Evolutionary conservation across 768 basidiomycete species (phyloP).

Genomic region (Tylopilus felleus): DNA sequence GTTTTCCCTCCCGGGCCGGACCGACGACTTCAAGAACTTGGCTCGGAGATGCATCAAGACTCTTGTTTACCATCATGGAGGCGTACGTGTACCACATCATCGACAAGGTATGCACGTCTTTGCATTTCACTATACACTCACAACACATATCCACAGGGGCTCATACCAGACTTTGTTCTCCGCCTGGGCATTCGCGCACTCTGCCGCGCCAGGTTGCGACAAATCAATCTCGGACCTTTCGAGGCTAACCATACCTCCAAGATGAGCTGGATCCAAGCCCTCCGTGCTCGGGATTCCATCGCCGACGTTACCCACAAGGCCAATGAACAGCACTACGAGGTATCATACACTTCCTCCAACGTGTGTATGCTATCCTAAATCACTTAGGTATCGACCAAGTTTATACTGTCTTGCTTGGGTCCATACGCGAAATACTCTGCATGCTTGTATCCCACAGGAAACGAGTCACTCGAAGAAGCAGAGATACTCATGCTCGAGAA

Average conservation of each 20-base stretch:
- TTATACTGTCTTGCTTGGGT: background rate
- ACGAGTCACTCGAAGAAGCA: background rate
- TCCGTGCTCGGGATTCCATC: background rate
- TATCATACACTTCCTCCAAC: background rate
- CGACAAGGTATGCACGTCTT: background rate
- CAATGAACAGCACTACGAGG: slow-evolving; percentile 1
- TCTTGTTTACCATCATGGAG: background rate
- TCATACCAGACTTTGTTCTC: background rate
- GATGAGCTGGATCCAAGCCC: background rate
- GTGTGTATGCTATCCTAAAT: background rate
- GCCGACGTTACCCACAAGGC: background rate
- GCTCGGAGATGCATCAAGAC: too few relatives aligned
- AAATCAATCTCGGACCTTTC: background rate
- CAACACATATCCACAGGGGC: background rate
- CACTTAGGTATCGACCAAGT: background rate
- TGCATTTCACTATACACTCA: background rate
- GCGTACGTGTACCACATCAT: background rate
- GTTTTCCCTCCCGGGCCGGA: background rate
- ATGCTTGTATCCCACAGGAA: background rate
- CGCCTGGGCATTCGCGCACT: background rate
- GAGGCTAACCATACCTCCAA: background rate
- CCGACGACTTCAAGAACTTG: too few relatives aligned
- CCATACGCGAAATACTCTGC: background rate
- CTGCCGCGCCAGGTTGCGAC: background rate
- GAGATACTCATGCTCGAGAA: background rate